These are phyloP conservation scores for Suillus fuscotomentosus DNA, from an alignment of 768 basidiomycete species.

Conservation along the genomic window DNA sequence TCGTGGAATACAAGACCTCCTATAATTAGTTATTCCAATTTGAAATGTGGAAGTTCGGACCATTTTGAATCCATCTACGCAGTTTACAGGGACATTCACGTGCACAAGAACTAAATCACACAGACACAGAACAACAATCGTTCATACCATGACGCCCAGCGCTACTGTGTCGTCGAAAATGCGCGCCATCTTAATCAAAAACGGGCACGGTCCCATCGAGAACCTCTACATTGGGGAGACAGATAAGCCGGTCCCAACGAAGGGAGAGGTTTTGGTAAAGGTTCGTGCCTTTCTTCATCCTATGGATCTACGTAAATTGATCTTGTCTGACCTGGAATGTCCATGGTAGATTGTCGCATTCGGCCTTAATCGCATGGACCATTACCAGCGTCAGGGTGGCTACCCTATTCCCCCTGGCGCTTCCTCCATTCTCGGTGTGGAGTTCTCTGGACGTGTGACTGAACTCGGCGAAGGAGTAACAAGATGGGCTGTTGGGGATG, in stretches of 20 bases:
- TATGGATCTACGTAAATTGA: background rate
- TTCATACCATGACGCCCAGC: background rate
- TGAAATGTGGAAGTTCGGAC: background rate
- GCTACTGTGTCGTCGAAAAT: slow-evolving; percentile 38
- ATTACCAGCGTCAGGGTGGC: slow-evolving; percentile 64
- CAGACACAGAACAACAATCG: background rate
- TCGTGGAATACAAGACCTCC: background rate
- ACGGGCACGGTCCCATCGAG: slow-evolving; percentile 71
- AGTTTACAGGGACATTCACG: background rate
- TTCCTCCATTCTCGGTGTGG: slow-evolving; percentile 78
- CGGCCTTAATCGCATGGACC: slow-evolving; percentile 89
- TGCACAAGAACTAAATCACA: no score
- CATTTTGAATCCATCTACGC: no score
- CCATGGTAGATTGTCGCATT: slow-evolving; percentile 67
- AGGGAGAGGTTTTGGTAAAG: slow-evolving; percentile 77
- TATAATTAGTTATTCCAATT: background rate
- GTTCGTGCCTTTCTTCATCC: slow-evolving; percentile 34
- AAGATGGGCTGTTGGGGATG: slow-evolving; percentile 61
- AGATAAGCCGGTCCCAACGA: slow-evolving; percentile 54
- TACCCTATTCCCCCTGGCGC: slow-evolving; percentile 81
- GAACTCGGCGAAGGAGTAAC: slow-evolving; percentile 50
- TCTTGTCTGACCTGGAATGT: background rate
- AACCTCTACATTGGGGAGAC: slow-evolving; percentile 77
- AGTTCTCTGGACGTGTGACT: slow-evolving; percentile 73
- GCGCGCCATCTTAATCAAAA: slow-evolving; percentile 79